Evolutionary conservation across 495 filamentous ascomycete genomes (phyloP).

Genomic region (Aspergillus avenaceus): DNA sequence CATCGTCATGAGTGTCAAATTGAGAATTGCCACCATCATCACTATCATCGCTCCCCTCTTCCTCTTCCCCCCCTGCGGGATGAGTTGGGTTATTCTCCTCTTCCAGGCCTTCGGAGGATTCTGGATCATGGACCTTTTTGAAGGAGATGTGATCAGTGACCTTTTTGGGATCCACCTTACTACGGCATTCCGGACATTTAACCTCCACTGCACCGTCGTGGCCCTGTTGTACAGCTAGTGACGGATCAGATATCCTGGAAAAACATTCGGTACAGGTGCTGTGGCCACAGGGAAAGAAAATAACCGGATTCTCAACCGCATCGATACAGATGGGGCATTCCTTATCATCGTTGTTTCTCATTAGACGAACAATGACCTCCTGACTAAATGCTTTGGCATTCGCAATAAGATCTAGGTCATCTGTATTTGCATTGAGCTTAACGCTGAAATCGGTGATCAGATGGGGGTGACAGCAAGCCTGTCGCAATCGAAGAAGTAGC

Average conservation of each 20-base stretch:
- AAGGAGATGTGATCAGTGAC: constrained; percentile 74
- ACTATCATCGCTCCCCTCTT: constrained; percentile 41
- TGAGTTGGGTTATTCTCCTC: too few relatives aligned
- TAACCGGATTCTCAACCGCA: constrained; percentile 65
- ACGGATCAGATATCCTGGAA: constrained; percentile 63
- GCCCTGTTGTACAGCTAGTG: constrained; percentile 49
- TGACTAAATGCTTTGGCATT: constrained; percentile 60
- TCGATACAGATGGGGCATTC: constrained; percentile 83
- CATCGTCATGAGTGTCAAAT: constrained; percentile 50
- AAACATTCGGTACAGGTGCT: constrained; percentile 77
- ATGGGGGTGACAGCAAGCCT: constrained; percentile 90
- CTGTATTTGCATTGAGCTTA: constrained; percentile 45
- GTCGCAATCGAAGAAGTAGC: constrained; percentile 75
- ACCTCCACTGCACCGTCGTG: constrained; percentile 50
- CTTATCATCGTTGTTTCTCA: constrained; percentile 50
- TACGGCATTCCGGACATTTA: constrained; percentile 76
- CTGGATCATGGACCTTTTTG: constrained; percentile 65
- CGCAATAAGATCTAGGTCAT: constrained; percentile 59
- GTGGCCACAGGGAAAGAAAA: constrained; percentile 86
- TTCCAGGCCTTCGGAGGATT: constrained; percentile 25
- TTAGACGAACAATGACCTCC: constrained; percentile 66
- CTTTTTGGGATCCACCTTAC: constrained; percentile 56
- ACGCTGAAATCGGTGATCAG: constrained; percentile 73
- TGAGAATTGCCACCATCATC: constrained; percentile 43
- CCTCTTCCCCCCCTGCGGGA: constrained; percentile 24